A percentile compares a stretch with the other conserved stretches of the same genome.
Evolutionary conservation across 768 basidiomycete species (phyloP).

Genomic region (Terana coerulea): DNA sequence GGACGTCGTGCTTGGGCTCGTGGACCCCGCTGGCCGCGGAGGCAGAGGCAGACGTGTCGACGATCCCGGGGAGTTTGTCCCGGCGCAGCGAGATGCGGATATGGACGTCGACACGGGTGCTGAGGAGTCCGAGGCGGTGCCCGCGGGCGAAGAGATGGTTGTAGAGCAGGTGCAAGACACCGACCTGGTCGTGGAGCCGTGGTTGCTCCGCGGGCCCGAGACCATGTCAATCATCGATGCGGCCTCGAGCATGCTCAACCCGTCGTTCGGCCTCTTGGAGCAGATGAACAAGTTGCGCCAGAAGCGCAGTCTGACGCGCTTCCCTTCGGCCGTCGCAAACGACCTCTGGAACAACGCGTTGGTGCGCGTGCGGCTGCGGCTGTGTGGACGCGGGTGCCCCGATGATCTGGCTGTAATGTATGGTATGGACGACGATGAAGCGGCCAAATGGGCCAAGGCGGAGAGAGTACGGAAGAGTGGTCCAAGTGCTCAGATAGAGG

Average conservation of each 20-base stretch:
- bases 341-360: constrained; percentile 58
- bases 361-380: constrained; percentile 59
- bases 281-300: constrained; percentile 57
- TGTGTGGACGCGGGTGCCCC: constrained; percentile 67
- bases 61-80: constrained; percentile 36
- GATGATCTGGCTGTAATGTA: constrained; percentile 76
- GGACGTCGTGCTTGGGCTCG: constrained; percentile 60
- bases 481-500: constrained; percentile 10
- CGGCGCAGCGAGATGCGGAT: constrained; percentile 53
- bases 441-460: constrained; percentile 42
- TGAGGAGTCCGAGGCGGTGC: not conserved
- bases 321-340: constrained; percentile 29
- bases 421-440: constrained; percentile 50
- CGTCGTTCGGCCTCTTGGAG: constrained; percentile 41
- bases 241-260: constrained; percentile 35
- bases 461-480: constrained; percentile 23
- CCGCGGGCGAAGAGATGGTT: constrained; percentile 4
- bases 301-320: constrained; percentile 47
- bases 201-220: constrained; percentile 67
- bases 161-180: constrained; percentile 5
- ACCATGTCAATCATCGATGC: constrained; percentile 42
- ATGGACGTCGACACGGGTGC: constrained; percentile 9
- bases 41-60: no score
- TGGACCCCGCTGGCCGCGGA: constrained; percentile 1
- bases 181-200: constrained; percentile 34